Conservation (phyloP, 192 early-diverging fungal genomes). For the Powellomyces hirtus region DNA sequence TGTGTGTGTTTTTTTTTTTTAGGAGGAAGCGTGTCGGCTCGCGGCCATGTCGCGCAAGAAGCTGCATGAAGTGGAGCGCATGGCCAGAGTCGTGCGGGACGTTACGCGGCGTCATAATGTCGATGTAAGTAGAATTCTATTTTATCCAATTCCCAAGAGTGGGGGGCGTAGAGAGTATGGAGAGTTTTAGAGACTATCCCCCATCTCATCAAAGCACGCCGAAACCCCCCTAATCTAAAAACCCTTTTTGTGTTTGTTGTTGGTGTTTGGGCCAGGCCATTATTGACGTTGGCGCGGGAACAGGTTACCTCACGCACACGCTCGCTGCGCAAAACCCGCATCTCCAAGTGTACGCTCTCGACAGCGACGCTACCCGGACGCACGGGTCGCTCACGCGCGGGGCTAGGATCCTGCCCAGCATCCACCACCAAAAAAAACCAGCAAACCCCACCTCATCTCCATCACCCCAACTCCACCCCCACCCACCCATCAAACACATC, state of each 20-base stretch:
- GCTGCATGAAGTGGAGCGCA: constrained; percentile 20
- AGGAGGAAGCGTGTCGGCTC: not conserved
- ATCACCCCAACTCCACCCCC: not conserved
- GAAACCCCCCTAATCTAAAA: too few relatives aligned
- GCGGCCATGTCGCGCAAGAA: constrained; percentile 20
- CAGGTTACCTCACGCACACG: constrained; percentile 18
- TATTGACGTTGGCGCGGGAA: constrained; percentile 20
- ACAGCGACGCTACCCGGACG: constrained; percentile 13
- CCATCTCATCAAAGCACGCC: too few relatives aligned
- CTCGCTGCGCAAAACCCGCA: constrained; percentile 3
- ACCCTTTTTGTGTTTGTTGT: too few relatives aligned
- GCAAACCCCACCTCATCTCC: not conserved
- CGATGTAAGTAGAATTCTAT: too few relatives aligned
- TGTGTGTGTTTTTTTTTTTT: not conserved
- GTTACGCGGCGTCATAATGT: not conserved
- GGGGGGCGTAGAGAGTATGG: too few relatives aligned
- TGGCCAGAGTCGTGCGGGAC: constrained; percentile 2
- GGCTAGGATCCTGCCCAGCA: not conserved
- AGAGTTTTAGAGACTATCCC: too few relatives aligned
- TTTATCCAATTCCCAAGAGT: too few relatives aligned
- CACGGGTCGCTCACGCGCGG: constrained; percentile 8
- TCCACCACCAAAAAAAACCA: not conserved
- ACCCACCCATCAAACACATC: not conserved
- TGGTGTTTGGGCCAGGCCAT: constrained; percentile 13
- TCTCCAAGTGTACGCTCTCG: constrained; percentile 3